Base-by-base conservation (phyloP, 305 asterid genomes). In the Solanum aculeatissimum region DNA sequence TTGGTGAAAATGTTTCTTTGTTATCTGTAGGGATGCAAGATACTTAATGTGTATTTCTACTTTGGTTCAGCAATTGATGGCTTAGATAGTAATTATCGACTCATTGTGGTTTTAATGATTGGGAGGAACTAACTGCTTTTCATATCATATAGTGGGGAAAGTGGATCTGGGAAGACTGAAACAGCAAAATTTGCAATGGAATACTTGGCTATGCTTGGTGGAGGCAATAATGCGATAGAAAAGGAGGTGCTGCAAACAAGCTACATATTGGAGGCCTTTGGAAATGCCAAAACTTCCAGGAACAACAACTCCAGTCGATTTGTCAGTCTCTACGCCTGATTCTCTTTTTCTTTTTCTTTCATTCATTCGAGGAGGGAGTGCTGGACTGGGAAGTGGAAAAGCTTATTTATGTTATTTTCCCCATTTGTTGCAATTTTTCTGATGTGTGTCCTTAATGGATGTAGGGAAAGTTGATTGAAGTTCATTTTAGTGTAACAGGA, bases 91-190 rank as follows among this genome's bases (percentile, higher is more conserved):
- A 19, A 78, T 19, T 53, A 78, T 78, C 32, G 53, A 78, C 14
- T 53, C 49, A 11, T 32, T 13, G 7, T 16, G 38, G 38, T 53
- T 83, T 60, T 25, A 68, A 25, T 68, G 47, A 82, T 35, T 83
- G 70, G 21, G 57, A 83, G 85, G 53, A 83, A 54, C 49, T 69
- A 83, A 83, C 82, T 70, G 55, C 81, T 27, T 86, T 74, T 88
- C 88, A 38, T 86, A 71, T 86, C 85, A 84, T 89, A 55, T 83
- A 97, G 99, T 85, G 99, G 98, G 80, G 98, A 92, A 90, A 95
- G 99, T 87, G 98, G 99, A 53, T 89, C 98, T 85, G 99, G 99
- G 90, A 97, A 97, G 92, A 95, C 98, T 47, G 98, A 92, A 91
- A 95, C 98, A 62, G 98, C 98, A 81, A 95, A 94, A 86, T 72